These are phyloP conservation scores for Neofusicoccum kwambonambiense DNA, from an alignment of 2,329 filamentous ascomycete genomes.

Conservation along the genomic window DNA sequence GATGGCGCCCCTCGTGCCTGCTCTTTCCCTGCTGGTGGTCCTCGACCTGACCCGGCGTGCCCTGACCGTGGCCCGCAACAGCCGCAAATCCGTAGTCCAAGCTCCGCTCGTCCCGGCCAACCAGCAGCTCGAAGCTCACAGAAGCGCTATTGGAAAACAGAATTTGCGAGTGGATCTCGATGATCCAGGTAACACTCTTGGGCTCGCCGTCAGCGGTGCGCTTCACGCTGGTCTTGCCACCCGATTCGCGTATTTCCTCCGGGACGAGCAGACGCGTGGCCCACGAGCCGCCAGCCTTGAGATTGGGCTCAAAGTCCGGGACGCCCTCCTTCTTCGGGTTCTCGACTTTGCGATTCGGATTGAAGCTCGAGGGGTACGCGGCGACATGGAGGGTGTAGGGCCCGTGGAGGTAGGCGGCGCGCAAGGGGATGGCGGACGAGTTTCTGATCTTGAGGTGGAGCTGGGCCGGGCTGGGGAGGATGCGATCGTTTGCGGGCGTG, in stretches of 20 bases:
- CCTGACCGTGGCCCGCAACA: slow-evolving; percentile 48
- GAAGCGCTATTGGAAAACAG: slow-evolving; percentile 87
- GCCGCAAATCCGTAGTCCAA: slow-evolving; percentile 64
- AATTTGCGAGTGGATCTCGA: slow-evolving; percentile 90
- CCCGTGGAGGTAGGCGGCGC: slow-evolving; percentile 93
- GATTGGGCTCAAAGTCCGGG: slow-evolving; percentile 91
- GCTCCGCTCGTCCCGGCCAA: slow-evolving; percentile 83
- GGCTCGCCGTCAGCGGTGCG: slow-evolving; percentile 36
- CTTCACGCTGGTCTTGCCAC: slow-evolving; percentile 45
- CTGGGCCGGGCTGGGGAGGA: slow-evolving; percentile 77
- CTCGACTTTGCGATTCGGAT: slow-evolving; percentile 76
- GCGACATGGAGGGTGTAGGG: slow-evolving; percentile 89
- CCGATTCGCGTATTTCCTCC: slow-evolving; percentile 68
- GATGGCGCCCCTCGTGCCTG: slow-evolving; percentile 56
- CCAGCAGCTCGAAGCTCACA: slow-evolving; percentile 81
- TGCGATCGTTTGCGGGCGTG: slow-evolving; percentile 82
- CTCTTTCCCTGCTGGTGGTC: slow-evolving; percentile 69
- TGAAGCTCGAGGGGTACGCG: slow-evolving; percentile 78
- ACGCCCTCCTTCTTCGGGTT: slow-evolving; percentile 69
- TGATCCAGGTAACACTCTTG: slow-evolving; percentile 74
- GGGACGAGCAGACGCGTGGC: slow-evolving; percentile 77
- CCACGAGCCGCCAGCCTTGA: slow-evolving; percentile 92
- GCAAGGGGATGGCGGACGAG: slow-evolving; percentile 82
- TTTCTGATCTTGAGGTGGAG: slow-evolving; percentile 90
- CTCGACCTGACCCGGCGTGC: slow-evolving; percentile 65